A percentile compares a stretch with the other conserved stretches of the same genome.
Conservation (phyloP, 129 eudicot genomes). For the Artemisia annua region DNA sequence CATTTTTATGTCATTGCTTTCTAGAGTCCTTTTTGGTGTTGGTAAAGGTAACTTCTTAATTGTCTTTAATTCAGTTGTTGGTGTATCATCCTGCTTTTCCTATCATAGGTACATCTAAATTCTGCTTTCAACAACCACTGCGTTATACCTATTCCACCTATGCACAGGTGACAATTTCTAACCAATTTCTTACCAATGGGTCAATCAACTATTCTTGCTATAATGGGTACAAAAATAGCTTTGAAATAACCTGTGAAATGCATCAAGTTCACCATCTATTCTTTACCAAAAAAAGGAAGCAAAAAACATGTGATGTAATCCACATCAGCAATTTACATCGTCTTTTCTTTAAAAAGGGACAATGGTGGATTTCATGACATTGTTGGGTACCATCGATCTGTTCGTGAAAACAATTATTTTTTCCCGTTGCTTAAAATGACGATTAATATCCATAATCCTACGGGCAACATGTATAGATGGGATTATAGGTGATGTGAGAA, state of each 20-base stretch:
- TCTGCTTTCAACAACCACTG: too few relatives aligned
- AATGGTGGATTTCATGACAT: neutral
- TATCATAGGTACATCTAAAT: too few relatives aligned
- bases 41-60: constrained; percentile 72
- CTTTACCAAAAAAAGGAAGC: too few relatives aligned
- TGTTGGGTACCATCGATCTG: constrained; percentile 4
- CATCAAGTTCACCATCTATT: too few relatives aligned
- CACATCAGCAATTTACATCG: neutral
- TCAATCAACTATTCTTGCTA: too few relatives aligned
- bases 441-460: constrained; percentile 7
- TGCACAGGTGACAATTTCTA: too few relatives aligned
- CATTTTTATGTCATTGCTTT: constrained; percentile 86
- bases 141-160: too few relatives aligned
- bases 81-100: constrained; percentile 88
- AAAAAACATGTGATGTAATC: too few relatives aligned
- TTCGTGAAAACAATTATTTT: constrained; percentile 7
- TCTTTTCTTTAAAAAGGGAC: neutral
- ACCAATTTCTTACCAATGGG: too few relatives aligned
- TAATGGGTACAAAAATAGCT: too few relatives aligned
- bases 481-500: too few relatives aligned
- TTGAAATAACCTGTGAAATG: too few relatives aligned
- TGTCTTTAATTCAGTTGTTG: constrained; percentile 91
- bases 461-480: constrained; percentile 52
- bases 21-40: constrained; percentile 95
- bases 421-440: constrained; percentile 18